Evolutionary conservation across 306 rosid species (phyloP).

Genomic region (Dalbergia cochinchinensis): DNA sequence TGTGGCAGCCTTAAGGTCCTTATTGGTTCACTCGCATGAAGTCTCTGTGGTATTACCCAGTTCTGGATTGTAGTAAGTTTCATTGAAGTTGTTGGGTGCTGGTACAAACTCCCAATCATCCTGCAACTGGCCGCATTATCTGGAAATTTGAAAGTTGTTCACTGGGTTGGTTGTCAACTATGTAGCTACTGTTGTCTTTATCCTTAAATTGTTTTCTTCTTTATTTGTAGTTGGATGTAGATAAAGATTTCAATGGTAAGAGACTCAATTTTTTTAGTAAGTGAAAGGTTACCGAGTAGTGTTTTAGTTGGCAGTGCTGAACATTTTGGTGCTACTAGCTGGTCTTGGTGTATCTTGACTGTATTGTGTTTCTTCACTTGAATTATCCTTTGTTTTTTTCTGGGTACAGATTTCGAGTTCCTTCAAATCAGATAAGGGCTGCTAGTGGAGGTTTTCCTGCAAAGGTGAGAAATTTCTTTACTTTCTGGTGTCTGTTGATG

Average conservation of each 20-base stretch:
- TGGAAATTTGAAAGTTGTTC: slow-evolving; percentile 44
- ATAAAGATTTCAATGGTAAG: slow-evolving; percentile 55
- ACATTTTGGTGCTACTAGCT: slow-evolving; percentile 33
- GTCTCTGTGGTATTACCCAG: slow-evolving; percentile 25
- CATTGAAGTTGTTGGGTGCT: slow-evolving; percentile 42
- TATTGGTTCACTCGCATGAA: slow-evolving; percentile 39
- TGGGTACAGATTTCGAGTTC: slow-evolving; percentile 71
- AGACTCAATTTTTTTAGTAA: slow-evolving; percentile 41
- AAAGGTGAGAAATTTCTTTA: slow-evolving; percentile 54
- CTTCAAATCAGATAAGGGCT: slow-evolving; percentile 62
- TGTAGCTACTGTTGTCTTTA: slow-evolving; percentile 38
- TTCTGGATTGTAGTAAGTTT: slow-evolving; percentile 25
- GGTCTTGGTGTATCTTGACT: slow-evolving; percentile 30
- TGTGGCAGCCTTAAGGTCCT: slow-evolving; percentile 43
- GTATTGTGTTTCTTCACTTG: slow-evolving; percentile 36
- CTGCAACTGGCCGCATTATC: slow-evolving; percentile 44
- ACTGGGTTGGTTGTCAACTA: slow-evolving; percentile 44
- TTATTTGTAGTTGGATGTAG: slow-evolving; percentile 54
- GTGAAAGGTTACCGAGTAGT: slow-evolving; percentile 21
- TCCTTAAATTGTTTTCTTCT: slow-evolving; percentile 53
- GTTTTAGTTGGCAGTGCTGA: slow-evolving; percentile 41
- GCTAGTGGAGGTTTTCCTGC: slow-evolving; percentile 57
- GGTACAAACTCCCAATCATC: slow-evolving; percentile 40
- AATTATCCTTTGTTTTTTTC: slow-evolving; percentile 38
- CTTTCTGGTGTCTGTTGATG: slow-evolving; percentile 11